Evolutionary conservation across 2,329 filamentous ascomycete species (phyloP).

Genomic region (Penicillium griseofulvum): DNA sequence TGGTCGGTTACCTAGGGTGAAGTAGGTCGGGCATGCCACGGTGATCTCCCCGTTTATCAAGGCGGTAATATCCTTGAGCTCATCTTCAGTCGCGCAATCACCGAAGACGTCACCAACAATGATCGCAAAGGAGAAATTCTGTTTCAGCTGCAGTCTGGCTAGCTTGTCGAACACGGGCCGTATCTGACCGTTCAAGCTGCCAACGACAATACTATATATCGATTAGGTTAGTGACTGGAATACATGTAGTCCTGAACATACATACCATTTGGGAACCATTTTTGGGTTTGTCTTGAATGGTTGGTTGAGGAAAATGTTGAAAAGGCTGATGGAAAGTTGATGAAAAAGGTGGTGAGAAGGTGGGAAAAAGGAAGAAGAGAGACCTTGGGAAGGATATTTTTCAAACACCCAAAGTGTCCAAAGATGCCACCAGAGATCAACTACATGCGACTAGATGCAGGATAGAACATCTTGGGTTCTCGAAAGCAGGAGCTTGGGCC

Average conservation of each 20-base stretch:
- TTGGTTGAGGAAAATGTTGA: not conserved
- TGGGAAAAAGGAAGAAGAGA: not conserved
- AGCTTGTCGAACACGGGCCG: constrained; percentile 76
- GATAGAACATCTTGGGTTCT: constrained; percentile 4
- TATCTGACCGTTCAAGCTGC: constrained; percentile 77
- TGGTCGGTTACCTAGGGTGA: constrained; percentile 72
- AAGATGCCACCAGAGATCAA: not conserved
- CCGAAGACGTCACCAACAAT: constrained; percentile 80
- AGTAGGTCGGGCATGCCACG: constrained; percentile 84
- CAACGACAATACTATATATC: constrained; percentile 65
- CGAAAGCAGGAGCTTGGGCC: constrained; percentile 36
- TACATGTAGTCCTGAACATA: not conserved
- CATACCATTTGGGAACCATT: constrained; percentile 61
- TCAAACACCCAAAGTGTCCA: not conserved
- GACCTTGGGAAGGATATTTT: not conserved
- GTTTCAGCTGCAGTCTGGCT: constrained; percentile 76
- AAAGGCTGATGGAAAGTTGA: not conserved
- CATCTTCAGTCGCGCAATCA: constrained; percentile 44
- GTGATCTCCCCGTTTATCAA: constrained; percentile 70
- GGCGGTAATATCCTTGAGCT: constrained; percentile 60
- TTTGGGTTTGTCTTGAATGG: not conserved
- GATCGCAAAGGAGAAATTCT: constrained; percentile 81
- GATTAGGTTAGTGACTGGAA: constrained; percentile 16
- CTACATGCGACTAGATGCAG: not conserved
- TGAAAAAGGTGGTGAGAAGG: not conserved